Evolutionary conservation across 768 basidiomycete genomes (phyloP).

Genomic region (Rhodotorula toruloides): DNA sequence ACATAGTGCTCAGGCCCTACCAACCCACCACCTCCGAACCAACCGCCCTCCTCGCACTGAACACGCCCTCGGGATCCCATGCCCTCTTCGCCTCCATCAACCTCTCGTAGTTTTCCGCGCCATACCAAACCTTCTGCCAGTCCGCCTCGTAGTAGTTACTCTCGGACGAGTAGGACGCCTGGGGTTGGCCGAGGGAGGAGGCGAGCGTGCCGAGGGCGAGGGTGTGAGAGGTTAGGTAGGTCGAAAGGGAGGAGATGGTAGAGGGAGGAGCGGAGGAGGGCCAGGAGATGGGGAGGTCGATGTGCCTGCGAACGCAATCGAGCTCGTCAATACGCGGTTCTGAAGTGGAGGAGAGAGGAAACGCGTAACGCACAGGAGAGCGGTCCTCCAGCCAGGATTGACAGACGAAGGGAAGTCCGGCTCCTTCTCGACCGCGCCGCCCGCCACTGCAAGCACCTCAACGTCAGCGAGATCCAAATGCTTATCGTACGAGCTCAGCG

Average conservation of each 20-base stretch:
- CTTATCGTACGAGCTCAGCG: background rate
- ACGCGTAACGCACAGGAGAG: conserved; percentile 3
- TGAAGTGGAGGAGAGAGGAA: background rate
- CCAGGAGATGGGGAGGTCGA: conserved; percentile 17
- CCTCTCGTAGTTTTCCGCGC: conserved; percentile 8
- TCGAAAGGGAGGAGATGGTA: background rate
- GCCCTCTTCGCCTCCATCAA: conserved; percentile 5
- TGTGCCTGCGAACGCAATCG: background rate
- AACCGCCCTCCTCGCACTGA: background rate
- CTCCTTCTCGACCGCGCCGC: conserved; percentile 1
- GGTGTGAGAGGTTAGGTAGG: conserved; percentile 16
- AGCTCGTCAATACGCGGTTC: background rate
- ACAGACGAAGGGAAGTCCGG: conserved; percentile 7
- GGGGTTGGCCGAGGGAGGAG: background rate
- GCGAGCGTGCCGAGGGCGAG: conserved; percentile 13
- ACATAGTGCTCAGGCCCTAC: too few relatives aligned
- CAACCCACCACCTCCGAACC: conserved; percentile 19
- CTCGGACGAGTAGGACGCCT: conserved; percentile 11
- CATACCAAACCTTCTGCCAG: conserved; percentile 17
- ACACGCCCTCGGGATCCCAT: conserved; percentile 18
- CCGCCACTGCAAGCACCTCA: conserved; percentile 21
- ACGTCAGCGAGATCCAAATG: too few relatives aligned
- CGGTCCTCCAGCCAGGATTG: conserved; percentile 16
- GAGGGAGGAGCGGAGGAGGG: background rate
- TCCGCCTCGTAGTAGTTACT: conserved; percentile 12